Evolutionary conservation across 805 yeast species (phyloP).

Genomic region (Candida methanosorbosa): DNA sequence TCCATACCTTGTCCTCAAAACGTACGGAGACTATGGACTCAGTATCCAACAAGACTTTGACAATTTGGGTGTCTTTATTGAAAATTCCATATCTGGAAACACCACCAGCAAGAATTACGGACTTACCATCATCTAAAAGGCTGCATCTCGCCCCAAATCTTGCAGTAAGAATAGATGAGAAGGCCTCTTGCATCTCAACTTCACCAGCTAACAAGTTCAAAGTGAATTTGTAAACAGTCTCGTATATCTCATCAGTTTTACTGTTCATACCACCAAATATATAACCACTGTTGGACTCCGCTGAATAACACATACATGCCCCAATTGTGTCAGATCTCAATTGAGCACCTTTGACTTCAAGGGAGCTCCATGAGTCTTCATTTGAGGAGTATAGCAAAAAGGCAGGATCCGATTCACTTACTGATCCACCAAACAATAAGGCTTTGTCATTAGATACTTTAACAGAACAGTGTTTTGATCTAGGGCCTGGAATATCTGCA

Average conservation of each 20-base stretch:
- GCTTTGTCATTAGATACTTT: slow-evolving; percentile 19
- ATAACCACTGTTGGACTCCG: slow-evolving; percentile 22
- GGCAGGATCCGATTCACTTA: slow-evolving; percentile 1
- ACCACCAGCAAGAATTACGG: slow-evolving; percentile 47
- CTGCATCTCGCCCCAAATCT: slow-evolving; percentile 48
- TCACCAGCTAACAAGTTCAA: slow-evolving; percentile 9
- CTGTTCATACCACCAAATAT: slow-evolving; percentile 38
- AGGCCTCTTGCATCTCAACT: slow-evolving; percentile 12
- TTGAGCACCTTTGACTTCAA: neutral
- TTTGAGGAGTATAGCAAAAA: slow-evolving; percentile 16
- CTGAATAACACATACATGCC: slow-evolving; percentile 13
- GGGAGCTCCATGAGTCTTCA: slow-evolving; percentile 3
- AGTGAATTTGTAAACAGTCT: slow-evolving; percentile 26
- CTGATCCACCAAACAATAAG: slow-evolving; percentile 46
- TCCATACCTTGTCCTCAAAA: slow-evolving; percentile 30
- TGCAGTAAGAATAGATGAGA: slow-evolving; percentile 24
- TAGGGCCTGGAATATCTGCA: slow-evolving; percentile 30
- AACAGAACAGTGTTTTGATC: slow-evolving; percentile 45
- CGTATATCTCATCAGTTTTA: slow-evolving; percentile 17
- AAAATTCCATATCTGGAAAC: slow-evolving; percentile 31
- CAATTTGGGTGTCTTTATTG: slow-evolving; percentile 26
- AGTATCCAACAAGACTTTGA: slow-evolving; percentile 22
- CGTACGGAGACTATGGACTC: slow-evolving; percentile 15
- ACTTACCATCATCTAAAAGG: too few relatives aligned
- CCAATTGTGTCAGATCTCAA: slow-evolving; percentile 4